Evolutionary conservation across 2,329 filamentous ascomycete species (phyloP).

Genomic region (Aspergillus vadensis): DNA sequence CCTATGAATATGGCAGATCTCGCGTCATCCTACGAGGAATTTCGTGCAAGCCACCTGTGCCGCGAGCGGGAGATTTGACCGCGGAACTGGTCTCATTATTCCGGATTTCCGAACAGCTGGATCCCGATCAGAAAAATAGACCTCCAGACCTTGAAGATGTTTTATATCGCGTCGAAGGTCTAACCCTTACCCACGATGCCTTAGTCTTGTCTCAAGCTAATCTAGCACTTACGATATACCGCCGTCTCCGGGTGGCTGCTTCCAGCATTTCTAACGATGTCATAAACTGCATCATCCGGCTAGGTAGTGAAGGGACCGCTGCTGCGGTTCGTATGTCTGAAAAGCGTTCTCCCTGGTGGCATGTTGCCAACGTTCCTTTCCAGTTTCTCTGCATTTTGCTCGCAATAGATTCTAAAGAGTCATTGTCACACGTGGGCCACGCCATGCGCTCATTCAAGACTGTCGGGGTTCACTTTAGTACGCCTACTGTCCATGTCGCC

Average conservation of each 20-base stretch:
- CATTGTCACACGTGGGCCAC: background rate
- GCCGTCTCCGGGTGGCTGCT: slow-evolving; percentile 17
- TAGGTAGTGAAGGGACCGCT: slow-evolving; percentile 14
- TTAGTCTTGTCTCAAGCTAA: slow-evolving; percentile 18
- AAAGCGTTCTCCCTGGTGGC: slow-evolving; percentile 20
- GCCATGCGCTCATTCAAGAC: slow-evolving; percentile 11
- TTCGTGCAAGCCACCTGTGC: slow-evolving; percentile 10
- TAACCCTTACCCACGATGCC: slow-evolving; percentile 9
- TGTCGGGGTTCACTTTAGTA: background rate
- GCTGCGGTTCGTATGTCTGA: slow-evolving; percentile 11
- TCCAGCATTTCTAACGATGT: slow-evolving; percentile 11
- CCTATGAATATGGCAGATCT: slow-evolving; percentile 22
- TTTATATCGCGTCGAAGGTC: slow-evolving; percentile 7
- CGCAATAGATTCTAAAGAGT: slow-evolving; percentile 12
- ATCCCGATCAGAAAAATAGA: slow-evolving; percentile 13
- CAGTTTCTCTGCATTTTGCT: slow-evolving; percentile 16
- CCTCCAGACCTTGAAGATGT: slow-evolving; percentile 9
- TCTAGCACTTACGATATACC: slow-evolving; percentile 20
- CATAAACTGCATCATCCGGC: slow-evolving; percentile 8
- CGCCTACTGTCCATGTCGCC: background rate
- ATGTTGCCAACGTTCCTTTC: slow-evolving; percentile 22
- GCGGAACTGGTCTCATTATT: slow-evolving; percentile 14
- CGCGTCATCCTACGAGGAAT: slow-evolving; percentile 15
- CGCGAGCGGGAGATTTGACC: slow-evolving; percentile 12
- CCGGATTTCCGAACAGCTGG: slow-evolving; percentile 17